phyloP scores from a whole-genome alignment of 2,329 filamentous ascomycete species.

The Aspergillus texensis region DNA sequence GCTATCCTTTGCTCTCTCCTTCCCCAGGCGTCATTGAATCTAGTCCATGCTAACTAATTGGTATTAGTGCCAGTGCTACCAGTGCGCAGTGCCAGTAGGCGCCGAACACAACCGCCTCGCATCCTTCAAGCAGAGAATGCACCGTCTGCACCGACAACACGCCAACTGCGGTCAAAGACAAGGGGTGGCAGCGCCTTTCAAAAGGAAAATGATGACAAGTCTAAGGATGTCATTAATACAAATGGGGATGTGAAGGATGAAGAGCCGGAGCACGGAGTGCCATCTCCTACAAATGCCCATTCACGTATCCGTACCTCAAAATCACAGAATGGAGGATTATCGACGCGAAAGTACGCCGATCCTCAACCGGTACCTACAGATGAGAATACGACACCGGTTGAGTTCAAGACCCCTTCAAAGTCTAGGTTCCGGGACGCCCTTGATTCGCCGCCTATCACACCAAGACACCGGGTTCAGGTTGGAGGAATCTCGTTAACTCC shows the following conservation, averaged over 20 bases:
- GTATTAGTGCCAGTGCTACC: constrained; percentile 28
- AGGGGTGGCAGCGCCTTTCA: constrained; percentile 25
- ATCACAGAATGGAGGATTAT: constrained; percentile 36
- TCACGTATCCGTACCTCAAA: constrained; percentile 47
- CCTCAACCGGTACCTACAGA: constrained; percentile 35
- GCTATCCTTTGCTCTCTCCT: constrained; percentile 13
- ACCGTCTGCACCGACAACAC: constrained; percentile 28
- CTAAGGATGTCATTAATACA: constrained; percentile 28
- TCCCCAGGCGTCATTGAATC: constrained; percentile 4
- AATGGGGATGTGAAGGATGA: constrained; percentile 54
- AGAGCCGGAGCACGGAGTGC: constrained; percentile 44
- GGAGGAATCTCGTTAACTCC: constrained; percentile 75
- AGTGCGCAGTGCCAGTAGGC: constrained; percentile 49
- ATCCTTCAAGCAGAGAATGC: constrained; percentile 39
- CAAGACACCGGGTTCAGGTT: constrained; percentile 80
- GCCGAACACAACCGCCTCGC: constrained; percentile 48
- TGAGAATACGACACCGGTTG: constrained; percentile 45
- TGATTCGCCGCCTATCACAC: constrained; percentile 71
- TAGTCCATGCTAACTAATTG: constrained; percentile 17
- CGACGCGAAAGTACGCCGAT: background rate
- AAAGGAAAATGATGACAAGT: constrained; percentile 31
- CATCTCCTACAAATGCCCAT: constrained; percentile 52
- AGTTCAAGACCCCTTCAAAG: constrained; percentile 54
- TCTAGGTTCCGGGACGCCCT: constrained; percentile 74
- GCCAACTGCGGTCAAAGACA: constrained; percentile 43